Percentiles rank a stretch among this genome's conserved stretches.
phyloP scores from a whole-genome alignment of 23 red algal species.

The Gracilaria domingensis region DNA sequence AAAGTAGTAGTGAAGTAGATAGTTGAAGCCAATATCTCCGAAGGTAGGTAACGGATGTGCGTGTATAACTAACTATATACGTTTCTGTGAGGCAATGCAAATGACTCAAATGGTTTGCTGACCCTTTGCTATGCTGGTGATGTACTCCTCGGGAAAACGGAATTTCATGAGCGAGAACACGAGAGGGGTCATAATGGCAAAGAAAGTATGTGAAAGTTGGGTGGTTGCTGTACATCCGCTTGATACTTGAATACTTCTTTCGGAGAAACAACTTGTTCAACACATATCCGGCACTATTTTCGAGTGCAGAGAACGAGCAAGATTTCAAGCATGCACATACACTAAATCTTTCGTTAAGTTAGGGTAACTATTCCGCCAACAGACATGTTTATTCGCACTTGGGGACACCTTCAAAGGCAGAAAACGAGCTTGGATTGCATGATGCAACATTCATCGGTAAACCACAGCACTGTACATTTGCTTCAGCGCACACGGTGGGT shows the following conservation, averaged over 20 bases:
- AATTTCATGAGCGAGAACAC: background rate
- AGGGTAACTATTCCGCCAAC: too few relatives aligned
- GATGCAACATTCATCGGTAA: too few relatives aligned
- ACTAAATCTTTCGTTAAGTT: too few relatives aligned
- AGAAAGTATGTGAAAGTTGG: too few relatives aligned
- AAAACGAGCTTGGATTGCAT: too few relatives aligned
- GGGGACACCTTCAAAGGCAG: too few relatives aligned
- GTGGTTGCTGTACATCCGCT: background rate
- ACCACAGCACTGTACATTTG: too few relatives aligned
- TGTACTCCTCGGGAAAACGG: too few relatives aligned
- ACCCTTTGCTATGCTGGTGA: background rate
- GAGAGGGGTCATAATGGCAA: too few relatives aligned
- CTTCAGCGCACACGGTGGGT: too few relatives aligned
- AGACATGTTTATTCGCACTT: too few relatives aligned
- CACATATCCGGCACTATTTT: conserved; percentile 6
- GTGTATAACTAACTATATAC: background rate
- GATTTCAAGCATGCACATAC: conserved; percentile 25
- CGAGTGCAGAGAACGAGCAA: conserved; percentile 8
- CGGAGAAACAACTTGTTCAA: background rate
- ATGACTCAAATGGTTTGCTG: background rate
- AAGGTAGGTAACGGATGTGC: background rate
- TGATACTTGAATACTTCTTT: background rate
- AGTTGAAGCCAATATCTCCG: background rate
- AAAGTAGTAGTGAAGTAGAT: background rate
- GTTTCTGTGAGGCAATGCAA: background rate